Percentiles rank a stretch among this genome's conserved stretches.
Conservation (phyloP, 345 rosid species). For the Eucalyptus erythrocorys region DNA sequence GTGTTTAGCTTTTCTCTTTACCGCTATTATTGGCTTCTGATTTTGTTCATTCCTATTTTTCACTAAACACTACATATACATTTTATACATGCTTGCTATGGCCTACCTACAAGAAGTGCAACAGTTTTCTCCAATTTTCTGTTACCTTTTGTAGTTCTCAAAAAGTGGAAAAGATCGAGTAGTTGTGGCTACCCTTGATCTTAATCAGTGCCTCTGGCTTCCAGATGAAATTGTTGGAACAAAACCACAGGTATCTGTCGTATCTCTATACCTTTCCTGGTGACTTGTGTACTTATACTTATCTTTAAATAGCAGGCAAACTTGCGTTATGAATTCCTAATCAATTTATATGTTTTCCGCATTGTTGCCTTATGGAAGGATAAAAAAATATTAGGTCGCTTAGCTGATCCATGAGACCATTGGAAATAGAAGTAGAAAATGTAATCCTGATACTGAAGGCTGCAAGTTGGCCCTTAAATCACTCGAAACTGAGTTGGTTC, state of each 20-base stretch:
- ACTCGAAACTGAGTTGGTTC: background rate
- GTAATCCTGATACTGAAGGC: background rate
- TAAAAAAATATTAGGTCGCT: background rate
- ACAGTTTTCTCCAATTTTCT: background rate
- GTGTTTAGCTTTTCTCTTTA: background rate
- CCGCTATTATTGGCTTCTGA: background rate
- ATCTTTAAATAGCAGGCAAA: background rate
- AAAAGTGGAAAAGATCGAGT: slow-evolving; percentile 66
- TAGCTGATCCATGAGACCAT: background rate
- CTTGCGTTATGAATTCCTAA: background rate
- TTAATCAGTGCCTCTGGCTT: slow-evolving; percentile 74
- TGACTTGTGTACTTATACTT: background rate
- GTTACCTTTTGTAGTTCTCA: slow-evolving; percentile 28
- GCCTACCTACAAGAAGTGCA: background rate
- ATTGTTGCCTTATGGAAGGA: background rate
- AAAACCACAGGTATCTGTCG: slow-evolving; percentile 54
- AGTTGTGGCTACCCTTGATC: slow-evolving; percentile 83
- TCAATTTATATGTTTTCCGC: background rate
- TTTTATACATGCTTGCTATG: background rate
- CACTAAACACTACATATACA: background rate
- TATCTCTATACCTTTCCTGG: background rate
- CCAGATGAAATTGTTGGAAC: slow-evolving; percentile 80
- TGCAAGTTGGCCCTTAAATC: background rate
- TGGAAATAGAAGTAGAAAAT: background rate
- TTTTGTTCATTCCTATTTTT: background rate